phyloP scores from a whole-genome alignment of 2,329 filamentous ascomycete species.

The Graphilbum sp. region DNA sequence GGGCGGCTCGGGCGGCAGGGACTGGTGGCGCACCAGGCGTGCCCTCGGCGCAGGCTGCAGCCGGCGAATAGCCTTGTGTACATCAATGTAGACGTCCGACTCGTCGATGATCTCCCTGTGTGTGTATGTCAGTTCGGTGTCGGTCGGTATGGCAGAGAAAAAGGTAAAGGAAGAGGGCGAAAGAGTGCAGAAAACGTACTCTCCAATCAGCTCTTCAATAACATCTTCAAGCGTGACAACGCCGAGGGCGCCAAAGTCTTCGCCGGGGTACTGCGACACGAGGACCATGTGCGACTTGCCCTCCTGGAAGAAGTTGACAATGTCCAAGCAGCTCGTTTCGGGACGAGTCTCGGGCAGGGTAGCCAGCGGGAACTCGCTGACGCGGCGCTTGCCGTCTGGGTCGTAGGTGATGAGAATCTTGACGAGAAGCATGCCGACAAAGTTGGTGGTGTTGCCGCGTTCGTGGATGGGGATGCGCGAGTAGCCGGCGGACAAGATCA shows the following conservation, averaged over 20 bases:
- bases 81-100: conserved; percentile 94
- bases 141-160: not conserved
- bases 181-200: conserved; percentile 38
- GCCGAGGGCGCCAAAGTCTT: conserved; percentile 75
- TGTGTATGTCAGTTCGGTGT: too few species aligned
- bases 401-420: conserved; percentile 99
- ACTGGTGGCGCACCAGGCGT: conserved; percentile 30
- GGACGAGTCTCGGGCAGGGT: conserved; percentile 89
- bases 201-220: conserved; percentile 95
- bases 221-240: conserved; percentile 96
- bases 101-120: conserved; percentile 91
- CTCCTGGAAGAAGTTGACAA: conserved; percentile 99
- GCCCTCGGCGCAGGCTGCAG: conserved; percentile 70
- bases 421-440: conserved; percentile 93
- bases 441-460: conserved; percentile 68
- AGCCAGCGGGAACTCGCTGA: conserved; percentile 80
- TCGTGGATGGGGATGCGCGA: conserved; percentile 91
- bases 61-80: conserved; percentile 92
- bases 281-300: conserved; percentile 98
- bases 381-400: conserved; percentile 74
- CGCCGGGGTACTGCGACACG: conserved; percentile 79
- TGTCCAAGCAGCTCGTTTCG: conserved; percentile 92
- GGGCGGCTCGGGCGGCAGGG: conserved; percentile 4
- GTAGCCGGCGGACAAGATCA: conserved; percentile 83
- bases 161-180: not conserved